Conservation (phyloP, 1,139 yeast species). For the Petasospora fabianii region DNA sequence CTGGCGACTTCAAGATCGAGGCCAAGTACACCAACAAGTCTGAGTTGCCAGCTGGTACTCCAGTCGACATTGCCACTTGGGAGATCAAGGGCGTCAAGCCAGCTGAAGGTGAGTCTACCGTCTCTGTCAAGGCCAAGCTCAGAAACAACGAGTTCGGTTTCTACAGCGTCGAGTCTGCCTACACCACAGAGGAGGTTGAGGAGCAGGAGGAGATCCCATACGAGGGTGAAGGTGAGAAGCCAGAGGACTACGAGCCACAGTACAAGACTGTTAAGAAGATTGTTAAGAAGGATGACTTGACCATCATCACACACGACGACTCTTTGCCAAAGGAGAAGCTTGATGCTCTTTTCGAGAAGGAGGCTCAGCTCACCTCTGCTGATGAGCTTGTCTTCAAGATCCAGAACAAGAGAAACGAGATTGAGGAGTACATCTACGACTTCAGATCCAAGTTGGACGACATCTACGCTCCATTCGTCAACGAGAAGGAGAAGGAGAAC, state of each 20-base stretch:
- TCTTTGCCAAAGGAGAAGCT: slow-evolving; percentile 61
- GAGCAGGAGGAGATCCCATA: slow-evolving; percentile 82
- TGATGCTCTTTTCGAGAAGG: slow-evolving; percentile 69
- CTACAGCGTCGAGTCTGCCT: slow-evolving; percentile 90
- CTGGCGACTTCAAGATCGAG: slow-evolving; percentile 80
- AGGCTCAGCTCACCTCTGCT: slow-evolving; percentile 77
- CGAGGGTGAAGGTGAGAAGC: slow-evolving; percentile 66
- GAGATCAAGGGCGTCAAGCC: slow-evolving; percentile 80
- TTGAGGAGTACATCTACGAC: slow-evolving; percentile 97
- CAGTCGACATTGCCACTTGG: slow-evolving; percentile 77
- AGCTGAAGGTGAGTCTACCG: slow-evolving; percentile 68
- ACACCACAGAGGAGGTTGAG: slow-evolving; percentile 88
- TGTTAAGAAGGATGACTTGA: slow-evolving; percentile 84
- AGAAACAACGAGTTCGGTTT: slow-evolving; percentile 97
- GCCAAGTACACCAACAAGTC: slow-evolving; percentile 81
- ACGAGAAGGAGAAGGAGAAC: slow-evolving; percentile 83
- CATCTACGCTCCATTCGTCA: slow-evolving; percentile 82
- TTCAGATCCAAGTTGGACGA: slow-evolving; percentile 97
- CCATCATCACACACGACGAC: slow-evolving; percentile 54
- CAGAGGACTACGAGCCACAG: slow-evolving; percentile 74
- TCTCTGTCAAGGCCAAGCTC: slow-evolving; percentile 88
- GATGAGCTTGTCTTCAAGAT: slow-evolving; percentile 98
- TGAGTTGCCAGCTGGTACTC: slow-evolving; percentile 68
- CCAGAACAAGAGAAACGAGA: slow-evolving; percentile 96
- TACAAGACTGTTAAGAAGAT: slow-evolving; percentile 89